Base-by-base conservation (phyloP, 2,329 filamentous ascomycete species). In the Trichothecium roseum region DNA sequence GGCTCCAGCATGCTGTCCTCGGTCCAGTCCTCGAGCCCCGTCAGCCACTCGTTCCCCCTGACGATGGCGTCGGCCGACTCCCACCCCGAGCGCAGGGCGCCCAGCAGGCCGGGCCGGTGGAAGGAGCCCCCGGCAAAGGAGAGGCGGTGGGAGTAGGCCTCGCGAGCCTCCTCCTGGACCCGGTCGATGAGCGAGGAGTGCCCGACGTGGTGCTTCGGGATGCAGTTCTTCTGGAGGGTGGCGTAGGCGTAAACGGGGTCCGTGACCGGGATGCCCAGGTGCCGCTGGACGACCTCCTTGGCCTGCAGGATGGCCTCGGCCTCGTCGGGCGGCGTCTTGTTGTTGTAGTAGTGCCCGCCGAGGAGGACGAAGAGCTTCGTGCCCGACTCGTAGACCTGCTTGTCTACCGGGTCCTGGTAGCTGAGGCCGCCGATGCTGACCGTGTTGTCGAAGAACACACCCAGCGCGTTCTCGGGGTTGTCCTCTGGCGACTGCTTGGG, bases 361-460 rank as follows among this genome's bases (percentile, higher is more conserved):
- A 98, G 66, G 78, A 98, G 94, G 47, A 96, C 84, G 13, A 89
- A 94, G 36, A 96, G 60, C 56, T 94, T 94, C 12, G 86, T 94
- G 17, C 84, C 86, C 26, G 45, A 15, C 31, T 39, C 84, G 12
- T 88, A 94, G 35, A 95, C 60, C 56, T 93, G 94, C 12, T 86
- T 94, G 18, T 84, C 86, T 15, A 35, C 44, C n/a, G 57, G 56
- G 41, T 59, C 56, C 51, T 81, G 74, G 46, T 73, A 67, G 14
- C 26, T 18, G 20, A 26, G 28, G n/a, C 69, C 71, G 33, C 57
- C 49, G 30, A 47, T 43, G 37, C 52, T 42, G 20, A 62, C 71
- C 43, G 85, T 78, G 3, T 79, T 84, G 57, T 94, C 87, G 57
- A 96, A 96, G 40, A 96, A 82, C 35, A 96, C 88, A 42, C 91